Percentiles rank a stretch among this genome's conserved stretches.
Conservation (phyloP, 768 basidiomycete species). For the Kwoniella dejecticola region DNA sequence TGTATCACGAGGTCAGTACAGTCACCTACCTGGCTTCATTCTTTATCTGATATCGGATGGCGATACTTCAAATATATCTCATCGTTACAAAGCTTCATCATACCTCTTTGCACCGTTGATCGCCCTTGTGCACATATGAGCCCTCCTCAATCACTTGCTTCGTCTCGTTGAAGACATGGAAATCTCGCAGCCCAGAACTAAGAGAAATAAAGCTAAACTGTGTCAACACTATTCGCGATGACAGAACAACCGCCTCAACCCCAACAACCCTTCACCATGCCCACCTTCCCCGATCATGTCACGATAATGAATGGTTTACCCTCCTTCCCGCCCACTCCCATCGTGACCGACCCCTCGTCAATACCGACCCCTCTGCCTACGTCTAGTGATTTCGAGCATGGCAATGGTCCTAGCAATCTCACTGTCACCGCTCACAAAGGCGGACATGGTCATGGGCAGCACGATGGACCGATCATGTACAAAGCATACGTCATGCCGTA, state of each 20-base stretch:
- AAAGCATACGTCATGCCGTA: constrained; percentile 10
- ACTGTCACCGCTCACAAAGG: neutral
- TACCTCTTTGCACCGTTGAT: no score
- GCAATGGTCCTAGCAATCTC: neutral
- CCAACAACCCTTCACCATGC: constrained; percentile 6
- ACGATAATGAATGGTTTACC: neutral
- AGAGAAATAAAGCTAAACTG: neutral
- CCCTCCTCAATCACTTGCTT: no score
- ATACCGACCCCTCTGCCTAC: neutral
- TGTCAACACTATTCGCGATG: neutral
- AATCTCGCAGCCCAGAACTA: no score
- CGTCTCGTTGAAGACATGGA: no score
- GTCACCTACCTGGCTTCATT: neutral
- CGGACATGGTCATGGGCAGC: neutral
- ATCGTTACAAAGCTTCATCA: no score
- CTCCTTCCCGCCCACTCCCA: neutral
- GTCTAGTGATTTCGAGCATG: neutral
- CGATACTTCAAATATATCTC: no score
- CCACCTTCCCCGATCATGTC: neutral
- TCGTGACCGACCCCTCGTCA: neutral
- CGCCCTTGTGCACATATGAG: neutral
- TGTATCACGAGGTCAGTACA: constrained; percentile 1
- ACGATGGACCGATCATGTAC: constrained; percentile 5
- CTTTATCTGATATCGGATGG: no score
- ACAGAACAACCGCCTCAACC: neutral